These are phyloP conservation scores for Brasenia schreberi DNA, from an alignment of 164 flowering plant genomes.

Conservation along the genomic window DNA sequence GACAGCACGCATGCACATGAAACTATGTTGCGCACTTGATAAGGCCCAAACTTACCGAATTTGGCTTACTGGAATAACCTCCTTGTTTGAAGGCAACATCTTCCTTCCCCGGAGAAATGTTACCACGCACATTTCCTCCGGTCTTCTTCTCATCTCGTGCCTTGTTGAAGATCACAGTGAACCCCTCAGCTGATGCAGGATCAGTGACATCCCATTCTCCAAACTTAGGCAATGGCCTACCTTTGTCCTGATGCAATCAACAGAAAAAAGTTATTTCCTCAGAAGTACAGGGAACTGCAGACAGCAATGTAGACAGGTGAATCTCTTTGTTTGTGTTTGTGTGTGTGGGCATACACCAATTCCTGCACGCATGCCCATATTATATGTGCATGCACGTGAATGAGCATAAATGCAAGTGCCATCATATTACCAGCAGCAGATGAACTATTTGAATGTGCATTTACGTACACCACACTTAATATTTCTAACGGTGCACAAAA, in stretches of 20 bases:
- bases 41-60: constrained; percentile 34
- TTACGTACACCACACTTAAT: no score
- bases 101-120: constrained; percentile 55
- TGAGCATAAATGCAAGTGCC: no score
- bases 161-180: constrained; percentile 87
- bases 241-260: constrained; percentile 45
- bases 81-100: constrained; percentile 30
- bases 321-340: no score
- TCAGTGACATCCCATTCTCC: constrained; percentile 99
- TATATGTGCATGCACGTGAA: no score
- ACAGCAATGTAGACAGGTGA: no score
- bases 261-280: no score
- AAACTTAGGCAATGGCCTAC: constrained; percentile 81
- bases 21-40: not conserved
- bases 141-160: constrained; percentile 92
- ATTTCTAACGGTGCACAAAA: no score
- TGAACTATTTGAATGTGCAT: no score
- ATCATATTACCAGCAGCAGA: no score
- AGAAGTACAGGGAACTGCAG: no score
- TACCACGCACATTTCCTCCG: constrained; percentile 40
- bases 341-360: no score
- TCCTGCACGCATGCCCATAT: no score
- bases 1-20: not conserved
- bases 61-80: constrained; percentile 41
- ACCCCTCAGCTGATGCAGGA: constrained; percentile 93